Percentiles rank a stretch among this genome's conserved stretches.
Evolutionary conservation across 164 flowering plant genomes (phyloP).

Genomic region (Umbilicus rupestris): DNA sequence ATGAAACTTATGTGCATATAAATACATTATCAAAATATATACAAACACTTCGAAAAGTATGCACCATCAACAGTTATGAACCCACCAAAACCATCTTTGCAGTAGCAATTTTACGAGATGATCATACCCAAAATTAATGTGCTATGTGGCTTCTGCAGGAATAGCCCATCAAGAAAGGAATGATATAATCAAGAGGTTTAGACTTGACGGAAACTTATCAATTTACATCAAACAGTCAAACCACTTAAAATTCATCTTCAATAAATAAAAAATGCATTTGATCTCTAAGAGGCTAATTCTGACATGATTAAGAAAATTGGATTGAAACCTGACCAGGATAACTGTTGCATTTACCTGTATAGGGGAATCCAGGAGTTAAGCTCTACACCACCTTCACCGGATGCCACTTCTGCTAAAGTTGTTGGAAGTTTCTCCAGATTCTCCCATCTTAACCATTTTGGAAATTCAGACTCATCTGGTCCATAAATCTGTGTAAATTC

Average conservation of each 20-base stretch:
- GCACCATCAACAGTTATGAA: neutral
- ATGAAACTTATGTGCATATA: neutral
- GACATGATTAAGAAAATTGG: neutral
- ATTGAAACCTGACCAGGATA: neutral
- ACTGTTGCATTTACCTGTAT: conserved; percentile 45
- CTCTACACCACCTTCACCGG: conserved; percentile 48
- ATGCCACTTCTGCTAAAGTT: conserved; percentile 32
- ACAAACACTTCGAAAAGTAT: no score
- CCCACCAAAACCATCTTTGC: neutral
- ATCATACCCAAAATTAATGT: neutral
- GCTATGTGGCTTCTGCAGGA: no score
- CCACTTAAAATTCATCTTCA: neutral
- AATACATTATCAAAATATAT: neutral
- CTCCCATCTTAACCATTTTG: conserved; percentile 68
- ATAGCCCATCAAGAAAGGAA: no score
- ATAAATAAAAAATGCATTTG: neutral
- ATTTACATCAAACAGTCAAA: neutral
- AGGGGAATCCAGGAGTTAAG: conserved; percentile 69
- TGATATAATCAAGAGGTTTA: no score
- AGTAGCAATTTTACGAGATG: neutral
- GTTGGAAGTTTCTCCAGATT: conserved; percentile 51
- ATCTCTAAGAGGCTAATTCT: neutral
- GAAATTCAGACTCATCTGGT: conserved; percentile 33
- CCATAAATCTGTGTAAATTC: conserved; percentile 75
- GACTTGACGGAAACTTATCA: neutral